Percentiles rank a stretch among this genome's conserved stretches.
Evolutionary conservation across 768 basidiomycete genomes (phyloP).

Genomic region (Leccinum truebloodii): DNA sequence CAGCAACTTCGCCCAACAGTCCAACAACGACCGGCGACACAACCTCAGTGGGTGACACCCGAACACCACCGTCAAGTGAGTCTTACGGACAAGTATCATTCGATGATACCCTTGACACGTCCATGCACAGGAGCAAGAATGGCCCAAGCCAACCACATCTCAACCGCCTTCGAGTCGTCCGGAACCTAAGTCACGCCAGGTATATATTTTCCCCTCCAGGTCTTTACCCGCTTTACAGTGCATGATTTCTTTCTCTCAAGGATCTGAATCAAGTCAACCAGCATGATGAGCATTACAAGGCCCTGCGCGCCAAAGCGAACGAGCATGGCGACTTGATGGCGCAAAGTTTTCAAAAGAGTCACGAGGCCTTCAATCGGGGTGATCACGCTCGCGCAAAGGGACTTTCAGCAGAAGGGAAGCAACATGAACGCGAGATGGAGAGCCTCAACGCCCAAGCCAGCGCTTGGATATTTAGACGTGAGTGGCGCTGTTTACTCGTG

Average conservation of each 20-base stretch:
- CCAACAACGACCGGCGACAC: constrained; percentile 7
- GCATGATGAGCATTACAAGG: constrained; percentile 65
- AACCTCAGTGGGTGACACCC: constrained; percentile 3
- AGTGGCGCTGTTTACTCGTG: constrained; percentile 34
- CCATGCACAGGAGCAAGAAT: constrained; percentile 17
- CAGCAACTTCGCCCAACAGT: constrained; percentile 3
- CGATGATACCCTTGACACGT: constrained; percentile 1
- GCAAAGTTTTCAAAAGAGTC: constrained; percentile 65
- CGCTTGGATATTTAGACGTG: constrained; percentile 77
- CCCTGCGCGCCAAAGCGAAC: constrained; percentile 74
- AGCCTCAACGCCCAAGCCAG: constrained; percentile 77
- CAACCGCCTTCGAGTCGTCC: constrained; percentile 12
- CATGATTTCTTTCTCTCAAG: constrained; percentile 29
- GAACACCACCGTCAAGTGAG: constrained; percentile 18
- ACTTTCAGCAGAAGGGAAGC: constrained; percentile 77
- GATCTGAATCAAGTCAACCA: constrained; percentile 66
- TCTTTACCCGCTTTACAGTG: background rate
- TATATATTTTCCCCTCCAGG: constrained; percentile 5
- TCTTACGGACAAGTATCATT: background rate
- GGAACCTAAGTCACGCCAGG: constrained; percentile 18
- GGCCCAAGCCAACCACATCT: constrained; percentile 11
- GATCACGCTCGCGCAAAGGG: constrained; percentile 83
- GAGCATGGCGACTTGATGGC: constrained; percentile 82
- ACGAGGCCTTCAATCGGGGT: constrained; percentile 69
- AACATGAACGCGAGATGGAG: constrained; percentile 77